A percentile compares a stretch with the other conserved stretches of the same genome.
These are phyloP conservation scores for Trichosporon coremiiforme DNA, from an alignment of 1,284 basidiomycete species.

Conservation along the genomic window DNA sequence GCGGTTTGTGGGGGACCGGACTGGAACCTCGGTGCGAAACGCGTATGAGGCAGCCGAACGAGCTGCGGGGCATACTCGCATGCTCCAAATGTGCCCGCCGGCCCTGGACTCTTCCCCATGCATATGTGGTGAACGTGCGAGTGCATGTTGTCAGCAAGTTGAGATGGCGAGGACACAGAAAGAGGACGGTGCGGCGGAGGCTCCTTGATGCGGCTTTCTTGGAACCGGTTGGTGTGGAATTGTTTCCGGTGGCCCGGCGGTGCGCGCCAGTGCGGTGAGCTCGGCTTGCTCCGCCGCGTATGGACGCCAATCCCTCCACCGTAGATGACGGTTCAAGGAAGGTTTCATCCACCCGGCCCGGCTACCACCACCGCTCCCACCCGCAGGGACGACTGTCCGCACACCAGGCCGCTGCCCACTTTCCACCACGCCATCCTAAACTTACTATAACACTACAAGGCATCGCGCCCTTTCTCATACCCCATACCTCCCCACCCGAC, in stretches of 20 bases:
- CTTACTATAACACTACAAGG: background rate
- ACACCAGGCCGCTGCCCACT: background rate
- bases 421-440: background rate
- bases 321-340: background rate
- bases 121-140: background rate
- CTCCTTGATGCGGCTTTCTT: background rate
- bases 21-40: background rate
- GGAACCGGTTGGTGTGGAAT: background rate
- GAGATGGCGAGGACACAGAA: too few relatives aligned
- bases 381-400: too few relatives aligned
- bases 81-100: too few relatives aligned
- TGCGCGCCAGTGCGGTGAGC: too few relatives aligned
- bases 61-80: background rate
- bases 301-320: background rate
- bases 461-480: background rate
- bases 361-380: background rate
- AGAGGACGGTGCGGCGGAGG: background rate
- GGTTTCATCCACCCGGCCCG: constrained; percentile 8
- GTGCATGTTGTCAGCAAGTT: too few relatives aligned
- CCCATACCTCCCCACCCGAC: background rate
- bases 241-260: background rate
- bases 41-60: background rate
- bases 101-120: too few relatives aligned
- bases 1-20: constrained; percentile 11
- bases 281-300: background rate